Base-by-base conservation (phyloP, 2,329 filamentous ascomycete species). In the Catunica adiposa region DNA sequence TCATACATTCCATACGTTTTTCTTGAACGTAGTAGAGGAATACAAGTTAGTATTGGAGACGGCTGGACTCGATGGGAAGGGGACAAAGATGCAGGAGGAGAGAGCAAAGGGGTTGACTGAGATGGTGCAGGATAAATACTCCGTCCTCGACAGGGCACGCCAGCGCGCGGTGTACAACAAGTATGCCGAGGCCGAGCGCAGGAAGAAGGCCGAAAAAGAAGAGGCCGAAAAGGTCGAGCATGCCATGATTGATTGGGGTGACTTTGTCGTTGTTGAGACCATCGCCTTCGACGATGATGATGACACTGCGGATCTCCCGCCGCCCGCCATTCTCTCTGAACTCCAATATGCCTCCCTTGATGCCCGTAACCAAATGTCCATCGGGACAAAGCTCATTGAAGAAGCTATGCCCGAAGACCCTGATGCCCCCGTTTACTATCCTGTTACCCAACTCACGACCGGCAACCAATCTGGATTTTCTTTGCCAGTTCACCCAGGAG, bases 1-100 rank as follows among this genome's bases (percentile, higher is more conserved):
- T 64, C 92, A 98, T 72, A 95, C 87, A 64, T 83, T 96, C 60
- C 89, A 97, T 72, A 89, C 90, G 67, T 97, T 92, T 72, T 97
- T 96, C 69, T 86, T 88, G 62, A 81, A 89, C 61, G 76, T 95
- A 58, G 82, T 96, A 59, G 90, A 97, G 62, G 92, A 98, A 66
- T 97, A 97, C 68, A 85, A 84, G n/a, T 76, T 83, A 53, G 71
- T 96, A 29, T 66, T 95, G 56, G 79, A 80, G 56, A 77, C 80
- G 6, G 77, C 81, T 56, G 83, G 82, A 0, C 74, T 82, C 6
- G 79, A 84, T 61, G 83, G 82, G 42, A 73, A 77, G 59, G 75
- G 74, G 9, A 80, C 83, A 25, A 83, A 83, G 62, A 74, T 84
- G 2, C 80, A 89, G 63, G 76, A 87, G 62, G 78, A 83, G 61